Evolutionary conservation across 2,329 filamentous ascomycete species (phyloP), one percentile per base, ranked within the genome.

Genomic region (Fusarium bulbicola): DNA sequence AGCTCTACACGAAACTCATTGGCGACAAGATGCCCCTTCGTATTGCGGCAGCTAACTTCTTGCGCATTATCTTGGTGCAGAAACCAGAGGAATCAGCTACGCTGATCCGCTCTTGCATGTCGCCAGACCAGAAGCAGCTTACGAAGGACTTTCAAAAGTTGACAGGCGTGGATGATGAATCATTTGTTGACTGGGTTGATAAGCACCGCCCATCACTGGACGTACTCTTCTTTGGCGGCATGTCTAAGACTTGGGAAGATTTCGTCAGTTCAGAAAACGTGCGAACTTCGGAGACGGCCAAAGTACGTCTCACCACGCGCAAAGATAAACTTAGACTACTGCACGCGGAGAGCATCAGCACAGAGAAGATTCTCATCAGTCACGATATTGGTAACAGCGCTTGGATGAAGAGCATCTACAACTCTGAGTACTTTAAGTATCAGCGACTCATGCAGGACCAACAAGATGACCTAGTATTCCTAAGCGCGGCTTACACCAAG

Each of bases 401-500:
- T 66, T 99, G 95, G 96, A 93, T 95, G 85, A 94, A 95, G 76
- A 98, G 97, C 77, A 97, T 99, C 45, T 96, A 95, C 81, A 91
- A 92, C 54, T 94, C 95, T 0, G 96, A 99, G 80, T 92, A 96
- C 74, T 89, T 95, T 79, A 98, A 97, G 80, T 92, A 97, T 73
- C 95, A 98, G 80, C 89, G 96, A 70, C 88, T 93, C 21, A 84
- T 95, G 60, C 96, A 99, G 81, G 97, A 99, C 77, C 94, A 97
- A 77, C 95, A 98, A 76, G 96, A 99, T 79, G 95, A 95, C 77
- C 88, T 93, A 65, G 87, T 88, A 3, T 98, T 94, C 79, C 88
- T 97, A 68, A 89, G 90, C 46, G 90, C 93, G 0, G 88, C 92
- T 1, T 95, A 96, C 79, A 88, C 89, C 10, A 94, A 92, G 78